phyloP scores from a whole-genome alignment of 2,329 filamentous ascomycete species.

The Daldinia sp. region DNA sequence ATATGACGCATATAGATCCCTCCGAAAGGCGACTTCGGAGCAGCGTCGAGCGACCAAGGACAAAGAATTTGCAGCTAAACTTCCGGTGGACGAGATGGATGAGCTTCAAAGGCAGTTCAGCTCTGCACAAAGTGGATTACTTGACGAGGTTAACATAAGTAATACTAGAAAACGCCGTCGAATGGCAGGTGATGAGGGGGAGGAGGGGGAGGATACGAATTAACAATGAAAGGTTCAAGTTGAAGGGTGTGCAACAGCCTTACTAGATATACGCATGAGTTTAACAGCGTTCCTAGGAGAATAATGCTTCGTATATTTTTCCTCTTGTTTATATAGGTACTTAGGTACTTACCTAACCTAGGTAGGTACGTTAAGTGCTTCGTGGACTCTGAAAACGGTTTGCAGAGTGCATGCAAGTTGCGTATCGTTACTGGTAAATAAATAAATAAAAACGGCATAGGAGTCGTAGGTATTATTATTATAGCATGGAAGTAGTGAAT shows the following conservation, averaged over 20 bases:
- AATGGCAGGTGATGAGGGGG: conserved; percentile 26
- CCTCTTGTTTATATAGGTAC: too few species aligned
- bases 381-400: too few species aligned
- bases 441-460: too few species aligned
- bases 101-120: conserved; percentile 27
- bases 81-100: conserved; percentile 23
- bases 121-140: not conserved
- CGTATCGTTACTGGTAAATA: too few species aligned
- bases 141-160: not conserved
- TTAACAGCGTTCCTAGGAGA: not conserved
- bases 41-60: conserved; percentile 28
- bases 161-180: conserved; percentile 27
- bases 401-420: too few species aligned
- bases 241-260: not conserved
- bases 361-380: too few species aligned
- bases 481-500: not conserved
- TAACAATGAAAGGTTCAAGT: not conserved
- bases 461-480: too few species aligned
- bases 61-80: conserved; percentile 23
- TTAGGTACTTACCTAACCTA: too few species aligned
- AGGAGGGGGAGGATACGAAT: not conserved
- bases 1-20: conserved; percentile 25
- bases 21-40: conserved; percentile 27
- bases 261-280: too few species aligned
- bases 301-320: too few species aligned